Base-by-base conservation (phyloP, 371 early-diverging fungal species). In the Zopfochytrium polystomum region DNA sequence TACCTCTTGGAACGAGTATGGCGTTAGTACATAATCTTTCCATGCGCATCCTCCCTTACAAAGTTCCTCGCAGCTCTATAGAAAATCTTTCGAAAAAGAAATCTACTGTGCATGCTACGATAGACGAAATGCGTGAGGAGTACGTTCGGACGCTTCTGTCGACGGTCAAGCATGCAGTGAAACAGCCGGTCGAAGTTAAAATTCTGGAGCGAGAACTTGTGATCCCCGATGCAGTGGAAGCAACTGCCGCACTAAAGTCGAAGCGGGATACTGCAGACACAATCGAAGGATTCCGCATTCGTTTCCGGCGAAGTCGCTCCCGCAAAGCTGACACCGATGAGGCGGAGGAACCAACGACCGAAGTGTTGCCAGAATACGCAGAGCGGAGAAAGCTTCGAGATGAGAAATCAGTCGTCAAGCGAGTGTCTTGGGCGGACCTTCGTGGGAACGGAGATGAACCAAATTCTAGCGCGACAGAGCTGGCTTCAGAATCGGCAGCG, bases 281-380 rank as follows among this genome's bases (percentile, higher is more conserved):
- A 23, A 30, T 58, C 0, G 59, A 58, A 49, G 59, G 59, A 11
- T 58, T 58, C 34, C 59, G 50, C 18, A 38, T 58, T 42, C 25
- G 42, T 7, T 20, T 23, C 0, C 55, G 55, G 9, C 47, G 34
- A 3, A 33, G 35, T 3, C 47, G 29, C n/a, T 33, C 34, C 7
- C 3, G 32, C 11, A 22, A 13, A 13, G 13, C n/a, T n/a, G n/a
- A n/a, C n/a, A n/a, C n/a, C n/a, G n/a, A n/a, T n/a, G n/a, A n/a
- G n/a, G n/a, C n/a, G n/a, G n/a, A n/a, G n/a, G n/a, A n/a, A n/a
- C n/a, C 49, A 13, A 48, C 49, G 22, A 58, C 59, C 5, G 59
- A 58, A 23, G 5, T 58, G 18, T 27, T 58, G 34, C 7, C 34
- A 3, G 59, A 58, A 27, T 58, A 58, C 3, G 50, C n/a, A 23